Evolutionary conservation across 306 rosid genomes (phyloP).

Genomic region (Medicago lupulina): DNA sequence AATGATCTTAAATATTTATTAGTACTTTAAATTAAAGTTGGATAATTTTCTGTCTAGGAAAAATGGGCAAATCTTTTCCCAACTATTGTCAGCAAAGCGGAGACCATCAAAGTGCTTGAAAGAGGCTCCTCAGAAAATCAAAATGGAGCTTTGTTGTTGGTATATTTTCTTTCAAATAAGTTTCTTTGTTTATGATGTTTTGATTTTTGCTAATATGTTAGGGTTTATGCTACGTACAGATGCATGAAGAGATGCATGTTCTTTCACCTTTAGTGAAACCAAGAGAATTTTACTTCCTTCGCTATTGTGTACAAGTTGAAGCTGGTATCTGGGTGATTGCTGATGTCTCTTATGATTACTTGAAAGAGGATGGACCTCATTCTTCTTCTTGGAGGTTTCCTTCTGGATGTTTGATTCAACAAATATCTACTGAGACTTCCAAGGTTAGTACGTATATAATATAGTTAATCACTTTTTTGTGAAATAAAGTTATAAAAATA

Average conservation of each 20-base stretch:
- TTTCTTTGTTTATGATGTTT: not conserved
- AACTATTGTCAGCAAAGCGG: conserved; percentile 59
- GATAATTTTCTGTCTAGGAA: conserved; percentile 42
- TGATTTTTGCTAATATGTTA: not conserved
- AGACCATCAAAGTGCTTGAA: conserved; percentile 56
- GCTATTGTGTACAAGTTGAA: conserved; percentile 60
- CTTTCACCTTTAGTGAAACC: conserved; percentile 69
- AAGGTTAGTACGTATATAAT: conserved; percentile 42
- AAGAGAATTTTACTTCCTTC: conserved; percentile 64
- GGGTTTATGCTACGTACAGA: conserved; percentile 46
- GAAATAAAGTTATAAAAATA: no score
- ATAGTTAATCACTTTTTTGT: no score
- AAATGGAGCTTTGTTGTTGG: conserved; percentile 62
- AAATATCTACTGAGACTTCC: conserved; percentile 51
- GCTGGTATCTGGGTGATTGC: conserved; percentile 57
- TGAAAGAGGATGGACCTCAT: conserved; percentile 23
- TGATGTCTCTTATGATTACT: conserved; percentile 63
- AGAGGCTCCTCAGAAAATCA: conserved; percentile 45
- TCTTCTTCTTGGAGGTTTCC: conserved; percentile 63
- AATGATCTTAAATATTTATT: no score
- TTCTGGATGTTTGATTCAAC: conserved; percentile 73
- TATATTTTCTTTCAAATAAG: conserved; percentile 35
- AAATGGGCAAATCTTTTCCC: conserved; percentile 64
- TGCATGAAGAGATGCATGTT: conserved; percentile 71
- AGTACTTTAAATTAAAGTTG: no score